Conservation (phyloP, 2,329 filamentous ascomycete species). For the Aspergillus sp. region DNA sequence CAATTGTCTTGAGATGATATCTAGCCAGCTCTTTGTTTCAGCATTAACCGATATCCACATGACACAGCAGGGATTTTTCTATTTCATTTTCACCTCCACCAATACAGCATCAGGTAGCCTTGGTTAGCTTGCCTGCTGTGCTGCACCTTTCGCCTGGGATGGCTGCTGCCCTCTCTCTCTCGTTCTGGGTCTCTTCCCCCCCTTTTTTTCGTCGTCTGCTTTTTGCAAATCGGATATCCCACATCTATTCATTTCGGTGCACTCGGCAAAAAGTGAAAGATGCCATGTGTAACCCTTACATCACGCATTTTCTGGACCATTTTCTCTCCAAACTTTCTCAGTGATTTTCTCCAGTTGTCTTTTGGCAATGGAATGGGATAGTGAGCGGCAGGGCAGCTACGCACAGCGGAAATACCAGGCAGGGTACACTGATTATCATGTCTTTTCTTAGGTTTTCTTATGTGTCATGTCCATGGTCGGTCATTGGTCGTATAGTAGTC, state of each 20-base stretch:
- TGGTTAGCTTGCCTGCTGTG: background rate
- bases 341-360: background rate
- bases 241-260: slow-evolving; percentile 34
- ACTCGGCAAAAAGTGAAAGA: slow-evolving; percentile 15
- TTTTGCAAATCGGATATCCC: slow-evolving; percentile 40
- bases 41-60: slow-evolving; percentile 26
- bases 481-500: slow-evolving; percentile 20
- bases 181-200: slow-evolving; percentile 17
- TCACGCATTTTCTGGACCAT: slow-evolving; percentile 25
- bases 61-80: slow-evolving; percentile 23
- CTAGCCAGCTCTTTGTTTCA: slow-evolving; percentile 27
- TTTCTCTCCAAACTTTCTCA: slow-evolving; percentile 14
- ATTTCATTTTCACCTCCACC: slow-evolving; percentile 18
- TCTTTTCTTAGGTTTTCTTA: slow-evolving; percentile 27
- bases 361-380: slow-evolving; percentile 9
- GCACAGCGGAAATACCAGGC: slow-evolving; percentile 23
- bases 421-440: slow-evolving; percentile 32
- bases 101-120: slow-evolving; percentile 14
- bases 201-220: slow-evolving; percentile 21
- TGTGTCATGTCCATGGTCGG: slow-evolving; percentile 37
- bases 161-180: slow-evolving; percentile 16
- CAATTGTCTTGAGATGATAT: slow-evolving; percentile 28
- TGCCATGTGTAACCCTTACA: slow-evolving; percentile 34
- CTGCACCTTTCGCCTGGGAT: slow-evolving; percentile 9
- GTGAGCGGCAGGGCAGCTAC: slow-evolving; percentile 25